Percentiles rank a stretch among this genome's conserved stretches.
Conservation (phyloP, 2,329 filamentous ascomycete species). For the Chlorencoelia australis region DNA sequence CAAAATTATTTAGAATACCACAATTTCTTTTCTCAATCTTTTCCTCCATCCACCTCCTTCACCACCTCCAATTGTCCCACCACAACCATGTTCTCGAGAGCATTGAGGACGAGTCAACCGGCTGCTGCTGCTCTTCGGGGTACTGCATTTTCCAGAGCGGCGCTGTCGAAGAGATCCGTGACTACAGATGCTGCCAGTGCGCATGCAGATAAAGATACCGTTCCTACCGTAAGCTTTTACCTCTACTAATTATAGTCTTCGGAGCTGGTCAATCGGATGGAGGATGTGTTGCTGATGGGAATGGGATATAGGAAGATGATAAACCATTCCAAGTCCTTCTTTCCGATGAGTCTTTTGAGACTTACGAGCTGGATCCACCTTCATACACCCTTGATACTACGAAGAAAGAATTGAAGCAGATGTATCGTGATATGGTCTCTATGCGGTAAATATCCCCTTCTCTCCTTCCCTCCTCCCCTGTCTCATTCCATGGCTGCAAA, state of each 20-base stretch:
- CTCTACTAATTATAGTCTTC: neutral
- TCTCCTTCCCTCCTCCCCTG: too few species aligned
- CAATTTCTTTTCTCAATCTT: too few species aligned
- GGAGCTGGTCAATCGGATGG: slow-evolving; percentile 2
- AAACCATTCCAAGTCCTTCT: slow-evolving; percentile 86
- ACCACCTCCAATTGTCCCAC: slow-evolving; percentile 6
- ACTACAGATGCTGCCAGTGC: slow-evolving; percentile 93
- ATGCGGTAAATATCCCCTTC: slow-evolving; percentile 65
- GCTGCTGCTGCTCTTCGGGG: slow-evolving; percentile 45
- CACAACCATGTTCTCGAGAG: slow-evolving; percentile 59
- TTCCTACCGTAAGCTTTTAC: slow-evolving; percentile 47
- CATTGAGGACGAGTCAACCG: slow-evolving; percentile 51
- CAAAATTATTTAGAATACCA: too few species aligned
- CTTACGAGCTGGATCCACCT: slow-evolving; percentile 95
- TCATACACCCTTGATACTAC: slow-evolving; percentile 86
- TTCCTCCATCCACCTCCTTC: slow-evolving; percentile 6
- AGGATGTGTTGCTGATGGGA: slow-evolving; percentile 1
- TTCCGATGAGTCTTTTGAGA: slow-evolving; percentile 98
- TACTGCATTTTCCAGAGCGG: slow-evolving; percentile 18
- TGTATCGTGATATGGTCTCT: slow-evolving; percentile 97
- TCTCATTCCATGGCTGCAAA: neutral
- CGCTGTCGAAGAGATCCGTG: slow-evolving; percentile 54
- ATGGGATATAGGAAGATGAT: slow-evolving; percentile 64
- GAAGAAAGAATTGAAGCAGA: slow-evolving; percentile 97
- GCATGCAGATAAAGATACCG: slow-evolving; percentile 69